These are phyloP conservation scores for Fusarium sp. DNA, from an alignment of 2,329 filamentous ascomycete genomes.

Conservation along the genomic window DNA sequence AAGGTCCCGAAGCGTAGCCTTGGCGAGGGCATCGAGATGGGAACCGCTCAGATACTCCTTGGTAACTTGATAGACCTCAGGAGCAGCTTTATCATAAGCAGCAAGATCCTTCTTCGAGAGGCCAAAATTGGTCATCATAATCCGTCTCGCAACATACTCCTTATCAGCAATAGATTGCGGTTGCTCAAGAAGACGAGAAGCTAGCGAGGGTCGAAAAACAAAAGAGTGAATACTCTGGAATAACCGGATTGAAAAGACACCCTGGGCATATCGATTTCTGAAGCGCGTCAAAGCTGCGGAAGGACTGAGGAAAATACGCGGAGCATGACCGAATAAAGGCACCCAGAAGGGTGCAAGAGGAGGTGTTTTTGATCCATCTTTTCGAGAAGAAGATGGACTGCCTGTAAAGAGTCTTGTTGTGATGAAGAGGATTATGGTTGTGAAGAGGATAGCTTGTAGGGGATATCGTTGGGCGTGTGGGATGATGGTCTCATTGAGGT, in stretches of 20 bases:
- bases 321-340: slow-evolving; percentile 52
- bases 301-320: slow-evolving; percentile 48
- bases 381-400: slow-evolving; percentile 54
- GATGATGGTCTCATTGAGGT: slow-evolving; percentile 36
- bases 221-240: slow-evolving; percentile 51
- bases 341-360: slow-evolving; percentile 51
- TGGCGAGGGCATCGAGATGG: slow-evolving; percentile 41
- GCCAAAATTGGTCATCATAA: slow-evolving; percentile 51
- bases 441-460: slow-evolving; percentile 38
- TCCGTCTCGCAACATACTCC: slow-evolving; percentile 39
- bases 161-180: slow-evolving; percentile 45
- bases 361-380: slow-evolving; percentile 38
- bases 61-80: slow-evolving; percentile 46
- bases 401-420: slow-evolving; percentile 44
- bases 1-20: slow-evolving; percentile 36
- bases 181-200: slow-evolving; percentile 46
- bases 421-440: slow-evolving; percentile 44
- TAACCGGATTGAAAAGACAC: slow-evolving; percentile 52
- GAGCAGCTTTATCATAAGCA: slow-evolving; percentile 48
- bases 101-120: slow-evolving; percentile 45
- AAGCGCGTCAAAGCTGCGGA: slow-evolving; percentile 48
- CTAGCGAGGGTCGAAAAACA: slow-evolving; percentile 49
- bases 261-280: slow-evolving; percentile 48
- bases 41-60: slow-evolving; percentile 45
- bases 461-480: slow-evolving; percentile 40